Percentiles rank a stretch among this genome's conserved stretches.
Evolutionary conservation across 441 rosid genomes (phyloP).

Genomic region (Populus hybrid): DNA sequence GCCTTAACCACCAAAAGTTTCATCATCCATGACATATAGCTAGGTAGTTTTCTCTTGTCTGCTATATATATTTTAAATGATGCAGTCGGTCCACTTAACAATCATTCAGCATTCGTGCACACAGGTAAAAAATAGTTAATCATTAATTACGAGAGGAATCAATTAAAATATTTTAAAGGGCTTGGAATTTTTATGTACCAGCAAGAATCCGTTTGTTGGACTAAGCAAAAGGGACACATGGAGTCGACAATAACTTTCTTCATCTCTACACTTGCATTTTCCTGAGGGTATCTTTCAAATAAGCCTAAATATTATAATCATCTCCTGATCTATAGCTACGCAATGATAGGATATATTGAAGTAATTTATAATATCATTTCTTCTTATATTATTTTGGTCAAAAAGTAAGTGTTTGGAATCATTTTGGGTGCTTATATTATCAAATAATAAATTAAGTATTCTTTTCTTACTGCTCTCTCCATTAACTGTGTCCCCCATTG

Average conservation of each 20-base stretch:
- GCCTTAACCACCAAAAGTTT: constrained; percentile 17
- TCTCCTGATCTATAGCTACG: constrained; percentile 27
- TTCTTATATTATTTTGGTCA: constrained; percentile 46
- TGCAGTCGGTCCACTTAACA: constrained; percentile 23
- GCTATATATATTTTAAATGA: constrained; percentile 12
- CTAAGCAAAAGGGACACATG: not conserved
- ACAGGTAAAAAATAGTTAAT: not conserved
- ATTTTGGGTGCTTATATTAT: constrained; percentile 29
- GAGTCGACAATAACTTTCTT: not conserved
- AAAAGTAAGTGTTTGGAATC: constrained; percentile 45
- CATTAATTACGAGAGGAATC: not conserved
- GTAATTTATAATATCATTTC: constrained; percentile 20
- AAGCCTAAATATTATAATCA: constrained; percentile 22
- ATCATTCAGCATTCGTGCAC: constrained; percentile 38
- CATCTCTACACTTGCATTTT: not conserved
- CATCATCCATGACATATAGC: constrained; percentile 25
- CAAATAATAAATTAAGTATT: constrained; percentile 16
- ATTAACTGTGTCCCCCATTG: constrained; percentile 25
- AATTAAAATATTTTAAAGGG: constrained; percentile 2
- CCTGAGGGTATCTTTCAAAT: constrained; percentile 16
- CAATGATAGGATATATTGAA: constrained; percentile 30
- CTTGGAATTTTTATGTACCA: constrained; percentile 23
- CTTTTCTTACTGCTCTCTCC: constrained; percentile 42
- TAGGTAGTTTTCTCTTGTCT: no score
- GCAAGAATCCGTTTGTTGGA: constrained; percentile 25